Evolutionary conservation across 2,329 filamentous ascomycete genomes (phyloP), one percentile per base, ranked within the genome.

Genomic region (Ascochyta clinopodiicola): DNA sequence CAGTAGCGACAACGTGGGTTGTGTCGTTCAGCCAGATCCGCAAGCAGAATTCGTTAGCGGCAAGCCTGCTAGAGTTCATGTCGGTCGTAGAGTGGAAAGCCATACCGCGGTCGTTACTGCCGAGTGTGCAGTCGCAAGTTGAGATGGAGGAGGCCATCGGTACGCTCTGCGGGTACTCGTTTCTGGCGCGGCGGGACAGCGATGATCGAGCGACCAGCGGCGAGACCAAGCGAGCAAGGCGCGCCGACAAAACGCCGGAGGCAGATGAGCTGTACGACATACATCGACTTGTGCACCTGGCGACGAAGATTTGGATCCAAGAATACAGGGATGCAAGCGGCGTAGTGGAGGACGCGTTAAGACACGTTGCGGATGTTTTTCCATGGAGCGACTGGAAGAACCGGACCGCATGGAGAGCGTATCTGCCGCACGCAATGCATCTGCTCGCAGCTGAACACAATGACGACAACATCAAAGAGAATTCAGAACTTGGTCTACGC

Each of bases 1-100:
- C 79, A 1, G 69, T 80, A 0, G 76, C 76, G 0, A 75, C 68
- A 0, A 80, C 79, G 0, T 81, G 71, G 74, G 58, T 79, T 0
- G 70, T 81, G 4, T 79, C 78, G 0, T 81, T 82, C 43, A 64
- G 76, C 15, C 73, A 66, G 37, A 57, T 62, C 8, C 52, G 37
- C 12, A 35, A 51, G 45, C 38, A 75, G 2, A 56, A 78, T 25
- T 4, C 31, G 0, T 34, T 49, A 4, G 79, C 79, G 0, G 74
- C 74, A n/a, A 45, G 72, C 1, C 46, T 80, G 21, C 63, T 82
- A 0, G 67, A 63, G 0, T 79, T 79, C 47, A 57, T 62, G 25
- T 60, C 54, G 17, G 59, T 52, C 22, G 34, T 63, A 0, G 57
- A 63, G 44, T 61, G 47, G 57, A 63, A 62, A 38, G 50, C 56